These are phyloP conservation scores for Rachicladosporium sp. DNA, from an alignment of 2,329 filamentous ascomycete genomes.

Conservation along the genomic window DNA sequence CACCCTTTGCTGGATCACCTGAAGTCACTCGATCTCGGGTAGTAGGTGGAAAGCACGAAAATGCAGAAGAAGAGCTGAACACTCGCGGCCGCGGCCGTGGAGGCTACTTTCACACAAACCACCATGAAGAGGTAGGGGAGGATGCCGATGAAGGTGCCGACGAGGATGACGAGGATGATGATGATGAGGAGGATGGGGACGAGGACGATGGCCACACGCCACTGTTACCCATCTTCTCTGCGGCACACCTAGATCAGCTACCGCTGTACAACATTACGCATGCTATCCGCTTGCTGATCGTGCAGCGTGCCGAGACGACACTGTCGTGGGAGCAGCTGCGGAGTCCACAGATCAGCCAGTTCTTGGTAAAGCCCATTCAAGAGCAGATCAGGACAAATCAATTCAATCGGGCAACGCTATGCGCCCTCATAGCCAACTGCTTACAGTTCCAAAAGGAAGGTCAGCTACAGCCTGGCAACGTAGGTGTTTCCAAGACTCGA, in stretches of 20 bases:
- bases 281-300: constrained; percentile 72
- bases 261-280: constrained; percentile 87
- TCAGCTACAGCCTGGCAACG: constrained; percentile 68
- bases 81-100: constrained; percentile 1
- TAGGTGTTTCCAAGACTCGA: constrained; percentile 70
- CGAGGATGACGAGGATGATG: constrained; percentile 24
- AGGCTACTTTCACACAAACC: constrained; percentile 1
- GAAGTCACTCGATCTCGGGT: constrained; percentile 16
- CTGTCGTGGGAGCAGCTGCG: constrained; percentile 92
- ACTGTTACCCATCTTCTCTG: constrained; percentile 67
- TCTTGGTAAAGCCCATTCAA: constrained; percentile 89
- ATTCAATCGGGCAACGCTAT: constrained; percentile 75
- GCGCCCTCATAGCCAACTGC: constrained; percentile 85
- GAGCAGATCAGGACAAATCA: constrained; percentile 73
- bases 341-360: constrained; percentile 89
- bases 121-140: constrained; percentile 10
- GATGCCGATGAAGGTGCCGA: constrained; percentile 19
- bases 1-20: constrained; percentile 12
- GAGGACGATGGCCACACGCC: constrained; percentile 36
- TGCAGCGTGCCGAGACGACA: constrained; percentile 78
- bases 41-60: constrained; percentile 9
- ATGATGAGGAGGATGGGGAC: constrained; percentile 32
- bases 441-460: constrained; percentile 86
- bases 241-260: constrained; percentile 66
- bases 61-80: constrained; percentile 7